Evolutionary conservation across 176 grass and related monocot genomes (phyloP), one percentile per base, ranked within the genome.

Genomic region (Juncus inflexus): DNA sequence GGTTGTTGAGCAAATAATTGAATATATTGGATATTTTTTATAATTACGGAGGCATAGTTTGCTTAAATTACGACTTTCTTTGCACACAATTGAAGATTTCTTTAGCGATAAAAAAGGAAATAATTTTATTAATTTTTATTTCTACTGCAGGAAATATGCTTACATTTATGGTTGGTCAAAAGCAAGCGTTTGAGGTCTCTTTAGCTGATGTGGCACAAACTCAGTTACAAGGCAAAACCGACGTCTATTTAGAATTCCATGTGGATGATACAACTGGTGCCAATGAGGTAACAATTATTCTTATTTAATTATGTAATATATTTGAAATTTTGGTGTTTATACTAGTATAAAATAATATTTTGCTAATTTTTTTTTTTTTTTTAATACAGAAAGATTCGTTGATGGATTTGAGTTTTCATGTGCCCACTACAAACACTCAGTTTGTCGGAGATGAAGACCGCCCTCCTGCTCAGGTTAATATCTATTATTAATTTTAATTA

Each of bases 371-470:
- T 55, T 56, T 77, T 65, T 55, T 56, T 54, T 49, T 76, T 12
- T 3, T 78, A 43, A 76, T 77, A 62, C 75, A 94, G 90, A 94
- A 94, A 94, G 90, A 94, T 85, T 88, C 82, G 0, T 65, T 94
- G 73, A 94, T 94, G 90, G 90, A 94, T 80, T 74, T 88, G 76
- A 94, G 90, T 88, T 94, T 94, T 74, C 90, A 94, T 82, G 76
- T 94, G 16, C 85, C 82, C 12, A 85, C 85, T 75, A 67, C 82
- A 43, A 94, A 94, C 72, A 94, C 85, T 15, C 82, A 85, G 69
- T 94, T 85, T 63, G n/a, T 88, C 60, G 90, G 90, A 58, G 85
- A 94, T 64, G 90, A 97, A 60, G 56, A 89, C 45, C 74, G 67
- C 52, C 83, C 92, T 64, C 66, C 87, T 63, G 92, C 87, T 63